These are phyloP conservation scores for Chaetomium cochliodes DNA, from an alignment of 495 filamentous ascomycete genomes.

Conservation along the genomic window DNA sequence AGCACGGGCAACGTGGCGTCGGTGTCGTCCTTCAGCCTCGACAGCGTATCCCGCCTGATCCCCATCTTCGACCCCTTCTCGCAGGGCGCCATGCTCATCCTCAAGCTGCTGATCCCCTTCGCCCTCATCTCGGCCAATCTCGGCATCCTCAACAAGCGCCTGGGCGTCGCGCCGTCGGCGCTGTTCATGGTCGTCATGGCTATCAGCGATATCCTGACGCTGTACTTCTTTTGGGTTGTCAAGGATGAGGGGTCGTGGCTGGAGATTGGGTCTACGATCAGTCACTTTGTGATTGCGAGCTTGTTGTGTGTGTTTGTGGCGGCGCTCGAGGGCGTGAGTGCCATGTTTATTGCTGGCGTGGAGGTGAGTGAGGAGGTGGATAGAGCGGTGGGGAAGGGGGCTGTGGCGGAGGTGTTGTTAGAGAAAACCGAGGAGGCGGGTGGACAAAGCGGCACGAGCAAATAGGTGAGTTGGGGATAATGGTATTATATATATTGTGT, in stretches of 20 bases:
- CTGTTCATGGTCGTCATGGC: slow-evolving; percentile 96
- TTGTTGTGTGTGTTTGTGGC: slow-evolving; percentile 88
- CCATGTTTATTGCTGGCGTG: slow-evolving; percentile 77
- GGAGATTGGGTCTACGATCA: slow-evolving; percentile 95
- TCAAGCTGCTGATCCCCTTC: slow-evolving; percentile 94
- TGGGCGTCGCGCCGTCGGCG: slow-evolving; percentile 78
- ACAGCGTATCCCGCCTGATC: slow-evolving; percentile 86
- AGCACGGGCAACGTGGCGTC: slow-evolving; percentile 95
- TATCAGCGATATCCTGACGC: slow-evolving; percentile 84
- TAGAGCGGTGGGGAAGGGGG: slow-evolving; percentile 28
- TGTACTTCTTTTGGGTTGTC: slow-evolving; percentile 98
- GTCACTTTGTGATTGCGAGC: slow-evolving; percentile 90
- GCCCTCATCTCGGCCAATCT: slow-evolving; percentile 89
- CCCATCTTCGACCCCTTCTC: slow-evolving; percentile 93
- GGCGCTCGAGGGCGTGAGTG: slow-evolving; percentile 79
- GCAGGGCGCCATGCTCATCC: slow-evolving; percentile 80
- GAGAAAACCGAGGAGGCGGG: slow-evolving; percentile 27
- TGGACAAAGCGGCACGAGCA: neutral
- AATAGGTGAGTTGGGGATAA: neutral
- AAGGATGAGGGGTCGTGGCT: slow-evolving; percentile 95
- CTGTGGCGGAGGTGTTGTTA: slow-evolving; percentile 16
- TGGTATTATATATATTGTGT: neutral
- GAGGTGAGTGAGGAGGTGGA: slow-evolving; percentile 56
- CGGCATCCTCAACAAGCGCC: slow-evolving; percentile 82
- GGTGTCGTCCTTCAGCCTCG: slow-evolving; percentile 89